Percentiles rank a stretch among this genome's conserved stretches.
phyloP scores from a whole-genome alignment of 805 yeast species.

The Wickerhamiella sergipiensis region DNA sequence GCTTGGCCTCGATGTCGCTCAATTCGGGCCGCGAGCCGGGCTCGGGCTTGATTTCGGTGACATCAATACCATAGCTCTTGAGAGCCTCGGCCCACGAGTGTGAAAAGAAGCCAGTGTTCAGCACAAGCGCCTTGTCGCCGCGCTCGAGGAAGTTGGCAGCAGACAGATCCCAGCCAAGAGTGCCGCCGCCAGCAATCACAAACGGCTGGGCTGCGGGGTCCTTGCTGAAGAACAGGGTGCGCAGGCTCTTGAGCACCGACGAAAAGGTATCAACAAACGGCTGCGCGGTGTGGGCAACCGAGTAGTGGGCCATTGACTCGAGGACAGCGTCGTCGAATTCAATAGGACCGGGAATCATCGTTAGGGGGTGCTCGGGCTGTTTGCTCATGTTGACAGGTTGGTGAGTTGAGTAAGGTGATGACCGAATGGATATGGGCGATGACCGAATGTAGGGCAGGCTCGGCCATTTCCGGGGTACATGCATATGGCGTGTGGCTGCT shows the following conservation, averaged over 20 bases:
- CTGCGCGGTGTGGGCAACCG: constrained; percentile 82
- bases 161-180: constrained; percentile 87
- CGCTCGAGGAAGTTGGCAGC: constrained; percentile 57
- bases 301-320: constrained; percentile 66
- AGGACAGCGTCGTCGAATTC: constrained; percentile 71
- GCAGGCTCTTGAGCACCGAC: constrained; percentile 47
- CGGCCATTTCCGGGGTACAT: neutral
- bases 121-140: constrained; percentile 62
- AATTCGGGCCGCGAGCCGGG: constrained; percentile 60
- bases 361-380: constrained; percentile 27
- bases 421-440: neutral
- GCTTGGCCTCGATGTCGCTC: constrained; percentile 39
- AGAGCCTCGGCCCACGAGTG: constrained; percentile 71
- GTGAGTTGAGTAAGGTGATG: constrained; percentile 17
- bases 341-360: constrained; percentile 77
- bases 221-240: constrained; percentile 61
- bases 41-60: constrained; percentile 56
- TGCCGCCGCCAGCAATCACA: constrained; percentile 81
- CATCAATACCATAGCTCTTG: constrained; percentile 57
- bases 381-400: constrained; percentile 24
- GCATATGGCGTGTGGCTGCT: neutral
- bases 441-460: neutral
- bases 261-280: constrained; percentile 68
- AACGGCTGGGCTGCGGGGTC: constrained; percentile 61
- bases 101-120: constrained; percentile 81